A percentile compares a stretch with the other conserved stretches of the same genome.
Conservation (phyloP, 495 filamentous ascomycete species). For the Annulohypoxylon stygium region DNA sequence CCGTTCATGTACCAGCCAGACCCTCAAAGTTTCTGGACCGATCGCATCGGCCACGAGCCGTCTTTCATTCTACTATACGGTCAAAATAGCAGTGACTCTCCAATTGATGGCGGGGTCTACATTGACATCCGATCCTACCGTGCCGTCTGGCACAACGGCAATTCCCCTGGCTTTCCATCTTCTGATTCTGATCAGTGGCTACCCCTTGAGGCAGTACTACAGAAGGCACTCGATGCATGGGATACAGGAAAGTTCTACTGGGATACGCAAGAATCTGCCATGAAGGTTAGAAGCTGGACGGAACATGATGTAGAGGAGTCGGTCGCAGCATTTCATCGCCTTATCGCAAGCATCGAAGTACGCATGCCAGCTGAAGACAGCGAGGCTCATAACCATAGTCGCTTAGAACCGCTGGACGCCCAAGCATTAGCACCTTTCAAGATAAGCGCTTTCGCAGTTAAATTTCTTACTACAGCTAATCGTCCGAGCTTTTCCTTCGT, state of each 20-base stretch:
- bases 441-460: neutral
- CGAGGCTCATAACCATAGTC: neutral
- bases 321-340: neutral
- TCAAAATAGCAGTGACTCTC: neutral
- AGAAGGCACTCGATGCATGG: neutral
- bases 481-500: neutral
- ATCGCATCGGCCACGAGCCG: neutral
- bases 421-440: neutral
- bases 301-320: neutral
- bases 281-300: neutral
- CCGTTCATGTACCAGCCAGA: conserved; percentile 25
- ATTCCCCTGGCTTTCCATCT: neutral
- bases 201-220: neutral
- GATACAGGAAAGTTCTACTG: neutral
- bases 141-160: neutral
- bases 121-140: neutral
- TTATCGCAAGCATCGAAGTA: neutral
- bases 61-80: neutral
- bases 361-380: neutral
- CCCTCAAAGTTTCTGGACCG: conserved; percentile 22
- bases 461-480: neutral
- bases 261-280: neutral
- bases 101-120: neutral
- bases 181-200: neutral
- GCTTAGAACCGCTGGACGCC: neutral